These are phyloP conservation scores for Silene vulgaris DNA, from an alignment of 179 eudicot genomes.

Conservation along the genomic window DNA sequence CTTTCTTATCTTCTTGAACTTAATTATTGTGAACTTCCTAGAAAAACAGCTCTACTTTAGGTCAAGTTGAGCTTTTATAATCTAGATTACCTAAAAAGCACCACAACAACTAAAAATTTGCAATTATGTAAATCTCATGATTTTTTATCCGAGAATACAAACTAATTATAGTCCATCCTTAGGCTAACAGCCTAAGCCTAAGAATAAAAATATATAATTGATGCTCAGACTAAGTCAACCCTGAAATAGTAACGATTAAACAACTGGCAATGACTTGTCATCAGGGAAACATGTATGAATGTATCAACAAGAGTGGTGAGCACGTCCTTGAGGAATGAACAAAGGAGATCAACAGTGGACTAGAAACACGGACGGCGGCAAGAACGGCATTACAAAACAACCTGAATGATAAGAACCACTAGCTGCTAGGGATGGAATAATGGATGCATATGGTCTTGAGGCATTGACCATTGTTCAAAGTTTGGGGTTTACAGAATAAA, in stretches of 20 bases:
- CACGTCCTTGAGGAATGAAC: slow-evolving; percentile 11
- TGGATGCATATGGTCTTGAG: background rate
- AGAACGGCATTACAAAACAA: background rate
- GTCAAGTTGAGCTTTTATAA: background rate
- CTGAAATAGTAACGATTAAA: background rate
- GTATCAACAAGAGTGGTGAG: slow-evolving; percentile 23
- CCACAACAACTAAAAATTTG: background rate
- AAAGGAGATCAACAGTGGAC: background rate
- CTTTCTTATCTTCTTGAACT: background rate
- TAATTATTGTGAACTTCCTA: background rate
- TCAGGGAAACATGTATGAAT: slow-evolving; percentile 17
- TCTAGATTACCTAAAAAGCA: background rate
- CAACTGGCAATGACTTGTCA: slow-evolving; percentile 22
- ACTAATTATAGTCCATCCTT: too few relatives aligned
- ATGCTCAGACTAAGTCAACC: slow-evolving; percentile 6
- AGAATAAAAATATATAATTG: too few relatives aligned
- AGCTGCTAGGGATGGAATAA: background rate
- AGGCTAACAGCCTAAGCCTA: too few relatives aligned
- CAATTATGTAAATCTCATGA: background rate
- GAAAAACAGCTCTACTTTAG: background rate
- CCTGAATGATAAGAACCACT: background rate
- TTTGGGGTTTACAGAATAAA: background rate
- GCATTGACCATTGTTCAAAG: background rate
- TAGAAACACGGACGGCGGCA: background rate
- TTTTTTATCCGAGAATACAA: background rate